Conservation (phyloP, 495 filamentous ascomycete species). For the Amphirosellinia nigrospora region DNA sequence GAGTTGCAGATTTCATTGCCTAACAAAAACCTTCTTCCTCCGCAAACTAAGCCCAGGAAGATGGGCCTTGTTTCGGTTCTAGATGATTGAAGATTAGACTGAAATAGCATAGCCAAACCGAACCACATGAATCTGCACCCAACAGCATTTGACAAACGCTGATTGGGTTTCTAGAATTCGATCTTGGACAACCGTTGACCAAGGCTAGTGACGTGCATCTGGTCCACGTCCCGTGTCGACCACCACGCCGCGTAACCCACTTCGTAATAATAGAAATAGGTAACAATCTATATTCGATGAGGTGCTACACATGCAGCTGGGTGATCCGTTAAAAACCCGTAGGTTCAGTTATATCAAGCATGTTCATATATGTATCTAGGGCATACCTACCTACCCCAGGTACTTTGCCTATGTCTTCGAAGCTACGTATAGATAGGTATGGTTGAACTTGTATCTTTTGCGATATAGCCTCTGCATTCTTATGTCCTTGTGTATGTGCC, state of each 20-base stretch:
- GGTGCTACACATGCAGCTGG: not conserved
- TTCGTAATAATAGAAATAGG: constrained; percentile 11
- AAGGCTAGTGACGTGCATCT: constrained; percentile 22
- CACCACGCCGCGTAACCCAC: not conserved
- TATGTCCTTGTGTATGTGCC: not conserved
- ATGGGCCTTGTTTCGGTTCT: constrained; percentile 6
- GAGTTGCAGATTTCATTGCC: not conserved
- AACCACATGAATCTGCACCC: constrained; percentile 1
- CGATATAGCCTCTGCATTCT: not conserved
- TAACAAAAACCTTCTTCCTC: not conserved
- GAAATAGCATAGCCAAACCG: constrained; percentile 2
- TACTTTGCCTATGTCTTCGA: not conserved
- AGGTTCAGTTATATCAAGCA: not conserved
- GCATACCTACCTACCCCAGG: not conserved
- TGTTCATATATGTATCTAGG: not conserved
- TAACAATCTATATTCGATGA: not conserved
- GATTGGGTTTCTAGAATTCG: constrained; percentile 16
- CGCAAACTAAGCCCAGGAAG: not conserved
- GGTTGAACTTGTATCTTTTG: not conserved
- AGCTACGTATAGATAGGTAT: not conserved
- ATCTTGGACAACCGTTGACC: constrained; percentile 13
- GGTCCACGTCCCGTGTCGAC: constrained; percentile 23
- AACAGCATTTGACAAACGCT: not conserved
- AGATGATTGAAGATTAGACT: not conserved
- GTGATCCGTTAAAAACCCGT: constrained; percentile 9